Percentiles rank a stretch among this genome's conserved stretches.
Evolutionary conservation across 257 asterid species (phyloP).

Genomic region (Thymus mandschuricus): DNA sequence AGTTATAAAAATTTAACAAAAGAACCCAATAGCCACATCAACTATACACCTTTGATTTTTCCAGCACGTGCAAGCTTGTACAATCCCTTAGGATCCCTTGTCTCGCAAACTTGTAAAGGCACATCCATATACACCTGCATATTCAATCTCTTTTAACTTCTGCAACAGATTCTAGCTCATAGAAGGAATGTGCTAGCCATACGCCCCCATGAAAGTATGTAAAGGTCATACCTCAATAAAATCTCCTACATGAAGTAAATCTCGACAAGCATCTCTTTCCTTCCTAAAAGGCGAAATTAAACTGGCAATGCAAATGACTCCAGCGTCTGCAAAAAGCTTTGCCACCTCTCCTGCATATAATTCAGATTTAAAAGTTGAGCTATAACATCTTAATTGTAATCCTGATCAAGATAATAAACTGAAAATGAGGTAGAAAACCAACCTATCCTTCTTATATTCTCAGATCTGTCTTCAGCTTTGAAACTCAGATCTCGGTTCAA

Average conservation of each 20-base stretch:
- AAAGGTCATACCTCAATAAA: constrained; percentile 73
- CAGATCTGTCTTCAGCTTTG: constrained; percentile 90
- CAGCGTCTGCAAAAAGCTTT: constrained; percentile 97
- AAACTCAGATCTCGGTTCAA: constrained; percentile 86
- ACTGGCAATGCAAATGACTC: constrained; percentile 94
- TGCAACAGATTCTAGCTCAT: constrained; percentile 14
- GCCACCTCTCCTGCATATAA: constrained; percentile 85
- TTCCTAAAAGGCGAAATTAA: constrained; percentile 93
- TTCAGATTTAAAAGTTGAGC: constrained; percentile 1
- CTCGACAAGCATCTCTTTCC: constrained; percentile 95
- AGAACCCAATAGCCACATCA: constrained; percentile 14
- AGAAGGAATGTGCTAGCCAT: constrained; percentile 10
- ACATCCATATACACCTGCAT: constrained; percentile 92
- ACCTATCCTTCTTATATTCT: constrained; percentile 96
- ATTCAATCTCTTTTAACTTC: constrained; percentile 17
- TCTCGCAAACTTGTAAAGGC: constrained; percentile 84
- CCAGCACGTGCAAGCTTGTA: constrained; percentile 99
- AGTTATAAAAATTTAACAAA: constrained; percentile 13
- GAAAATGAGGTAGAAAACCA: constrained; percentile 41
- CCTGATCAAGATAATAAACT: constrained; percentile 31
- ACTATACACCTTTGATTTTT: constrained; percentile 75
- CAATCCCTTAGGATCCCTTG: constrained; percentile 97
- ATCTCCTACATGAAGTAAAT: constrained; percentile 78
- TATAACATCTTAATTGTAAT: constrained; percentile 1
- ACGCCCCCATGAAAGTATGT: constrained; percentile 3